These are phyloP conservation scores for Plasmodium gallinaceum DNA, from an alignment of 169 alveolate genomes.

Conservation along the genomic window DNA sequence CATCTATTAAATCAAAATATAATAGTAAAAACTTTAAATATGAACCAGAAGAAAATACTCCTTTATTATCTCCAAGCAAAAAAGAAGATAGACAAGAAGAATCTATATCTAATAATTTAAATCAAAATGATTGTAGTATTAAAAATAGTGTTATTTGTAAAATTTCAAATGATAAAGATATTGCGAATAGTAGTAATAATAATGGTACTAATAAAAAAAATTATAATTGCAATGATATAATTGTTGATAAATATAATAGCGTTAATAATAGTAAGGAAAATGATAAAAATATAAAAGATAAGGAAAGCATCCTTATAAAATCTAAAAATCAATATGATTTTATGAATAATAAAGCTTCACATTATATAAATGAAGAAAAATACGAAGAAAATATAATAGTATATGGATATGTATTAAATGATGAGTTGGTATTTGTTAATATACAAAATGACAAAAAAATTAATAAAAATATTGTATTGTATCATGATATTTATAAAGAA, in stretches of 20 bases:
- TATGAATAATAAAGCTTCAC: background rate
- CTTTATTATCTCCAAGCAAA: background rate
- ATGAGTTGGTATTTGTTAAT: conserved; percentile 31
- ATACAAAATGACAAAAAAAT: conserved; percentile 54
- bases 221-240: too few relatives aligned
- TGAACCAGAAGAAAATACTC: conserved; percentile 8
- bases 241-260: background rate
- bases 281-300: background rate
- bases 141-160: background rate
- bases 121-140: background rate
- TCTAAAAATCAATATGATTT: background rate
- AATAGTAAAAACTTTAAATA: background rate
- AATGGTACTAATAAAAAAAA: too few relatives aligned
- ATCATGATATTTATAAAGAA: conserved; percentile 57
- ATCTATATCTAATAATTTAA: background rate
- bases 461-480: conserved; percentile 21
- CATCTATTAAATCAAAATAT: background rate
- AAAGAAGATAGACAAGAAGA: background rate
- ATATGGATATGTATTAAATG: conserved; percentile 45
- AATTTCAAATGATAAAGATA: background rate
- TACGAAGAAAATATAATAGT: conserved; percentile 40
- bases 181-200: too few relatives aligned
- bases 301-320: background rate
- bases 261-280: background rate
- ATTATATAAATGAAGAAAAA: conserved; percentile 16